Base-by-base conservation (phyloP, 2,329 filamentous ascomycete species). In the Ceratocystis huliohia region DNA sequence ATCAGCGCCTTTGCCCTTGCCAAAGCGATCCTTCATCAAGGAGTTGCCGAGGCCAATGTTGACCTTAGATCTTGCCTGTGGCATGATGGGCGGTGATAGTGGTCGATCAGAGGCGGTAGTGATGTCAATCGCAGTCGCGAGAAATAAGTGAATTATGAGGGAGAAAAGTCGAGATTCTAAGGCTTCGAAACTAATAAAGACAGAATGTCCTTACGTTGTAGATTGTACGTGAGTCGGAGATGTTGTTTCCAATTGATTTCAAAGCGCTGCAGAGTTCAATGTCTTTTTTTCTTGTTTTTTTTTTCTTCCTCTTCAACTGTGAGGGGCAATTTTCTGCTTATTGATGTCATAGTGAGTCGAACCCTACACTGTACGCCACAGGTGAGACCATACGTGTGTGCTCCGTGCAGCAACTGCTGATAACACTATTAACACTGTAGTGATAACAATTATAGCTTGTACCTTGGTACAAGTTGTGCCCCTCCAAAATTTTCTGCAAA, bases 21-120 rank as follows among this genome's bases (percentile, higher is more conserved):
- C 91, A 76, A 97, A 96, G 67, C 93, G 88, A 78, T 97, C 94
- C 75, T 97, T 97, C 94, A 99, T 99, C 75, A 99, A 84, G 78
- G 88, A 86, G 79, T 96, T 96, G 75, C 94, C 94, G 78, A 99
- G 86, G 75, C 94, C 94, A 73, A 96, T 91, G 73, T 86, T 83
- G 78, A 92, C 96, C 77, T 96, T 97, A 70, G 91, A 96, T 79
- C 97, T 99, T 76, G 94, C 86, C 73, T 80, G 76, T 74, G 78
- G 76, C 82, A 85, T 85, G 67, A 72, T 81, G 76, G 69, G 57
- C 70, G 71, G 68, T 61, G 68, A 28, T 8, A n/a, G 20, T 20
- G 57, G 30, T 68, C 33, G 67, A 63, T 48, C 28, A 6, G 20
- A n/a, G 22, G 28, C 13, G 53, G 53, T 33, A 13, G 53, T 57